phyloP scores from a whole-genome alignment of 106 monocot species.

The Dioscorea zingiberensis region DNA sequence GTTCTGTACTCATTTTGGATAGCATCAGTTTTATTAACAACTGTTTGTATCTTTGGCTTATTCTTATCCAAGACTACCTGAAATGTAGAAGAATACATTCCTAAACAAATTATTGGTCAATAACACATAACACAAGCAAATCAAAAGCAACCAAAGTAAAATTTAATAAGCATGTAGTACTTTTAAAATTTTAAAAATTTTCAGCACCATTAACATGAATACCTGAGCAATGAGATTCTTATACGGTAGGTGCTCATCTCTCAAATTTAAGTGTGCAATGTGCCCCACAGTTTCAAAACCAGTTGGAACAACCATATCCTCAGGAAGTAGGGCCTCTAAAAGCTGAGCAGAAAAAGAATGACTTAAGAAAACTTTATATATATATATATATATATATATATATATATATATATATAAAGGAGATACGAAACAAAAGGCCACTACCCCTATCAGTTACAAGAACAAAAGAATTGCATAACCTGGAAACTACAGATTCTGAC shows the following conservation, averaged over 20 bases:
- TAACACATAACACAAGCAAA: too few species aligned
- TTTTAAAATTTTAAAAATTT: neutral
- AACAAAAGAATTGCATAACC: too few species aligned
- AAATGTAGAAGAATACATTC: constrained; percentile 7
- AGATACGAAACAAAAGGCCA: too few species aligned
- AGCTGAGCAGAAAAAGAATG: constrained; percentile 30
- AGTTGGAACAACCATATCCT: constrained; percentile 56
- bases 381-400: too few species aligned
- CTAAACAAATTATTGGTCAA: neutral
- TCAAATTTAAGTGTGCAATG: constrained; percentile 90
- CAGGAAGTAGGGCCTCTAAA: constrained; percentile 71
- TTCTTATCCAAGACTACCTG: constrained; percentile 97
- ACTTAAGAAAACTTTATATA: too few species aligned
- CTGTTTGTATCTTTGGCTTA: constrained; percentile 86
- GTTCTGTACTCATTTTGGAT: constrained; percentile 94
- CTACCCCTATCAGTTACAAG: too few species aligned
- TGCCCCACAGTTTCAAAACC: constrained; percentile 96
- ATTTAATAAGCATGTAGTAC: too few species aligned
- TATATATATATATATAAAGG: too few species aligned
- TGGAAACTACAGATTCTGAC: neutral
- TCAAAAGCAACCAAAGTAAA: too few species aligned
- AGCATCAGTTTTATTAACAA: constrained; percentile 88
- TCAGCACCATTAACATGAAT: neutral
- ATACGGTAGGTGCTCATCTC: constrained; percentile 81
- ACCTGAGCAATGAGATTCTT: constrained; percentile 92